These are phyloP conservation scores for Hirschioporus abietinus DNA, from an alignment of 768 basidiomycete genomes.

Conservation along the genomic window DNA sequence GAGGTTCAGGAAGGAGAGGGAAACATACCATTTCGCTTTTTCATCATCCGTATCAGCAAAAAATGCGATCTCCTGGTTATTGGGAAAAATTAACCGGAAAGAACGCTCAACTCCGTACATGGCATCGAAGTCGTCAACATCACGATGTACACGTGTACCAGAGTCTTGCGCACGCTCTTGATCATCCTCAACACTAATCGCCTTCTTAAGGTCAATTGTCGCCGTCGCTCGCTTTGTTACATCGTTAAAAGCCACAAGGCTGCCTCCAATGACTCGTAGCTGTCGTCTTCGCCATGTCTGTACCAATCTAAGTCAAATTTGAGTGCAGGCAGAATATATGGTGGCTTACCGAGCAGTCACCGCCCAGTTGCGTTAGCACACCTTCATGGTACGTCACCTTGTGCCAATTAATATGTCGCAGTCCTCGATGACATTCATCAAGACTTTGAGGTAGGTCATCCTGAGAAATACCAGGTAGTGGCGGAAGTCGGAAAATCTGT, in stretches of 20 bases:
- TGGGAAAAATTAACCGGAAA: conserved; percentile 78
- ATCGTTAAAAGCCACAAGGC: conserved; percentile 86
- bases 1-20: conserved; percentile 5
- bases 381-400: conserved; percentile 94
- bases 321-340: background rate
- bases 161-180: conserved; percentile 45
- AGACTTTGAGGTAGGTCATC: conserved; percentile 85
- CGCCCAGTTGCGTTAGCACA: conserved; percentile 86
- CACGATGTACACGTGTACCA: conserved; percentile 35
- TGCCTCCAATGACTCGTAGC: conserved; percentile 80
- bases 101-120: conserved; percentile 72
- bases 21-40: conserved; percentile 75
- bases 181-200: conserved; percentile 70
- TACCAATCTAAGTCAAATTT: conserved; percentile 9
- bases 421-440: conserved; percentile 86
- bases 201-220: conserved; percentile 88
- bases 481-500: conserved; percentile 86
- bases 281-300: conserved; percentile 82
- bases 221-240: conserved; percentile 86
- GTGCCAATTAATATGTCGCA: conserved; percentile 90
- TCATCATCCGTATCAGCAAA: conserved; percentile 89
- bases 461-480: conserved; percentile 74
- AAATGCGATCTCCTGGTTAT: conserved; percentile 78
- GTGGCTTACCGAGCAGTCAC: conserved; percentile 77
- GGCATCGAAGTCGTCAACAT: conserved; percentile 54